Evolutionary conservation across 371 early-diverging fungal species (phyloP), one percentile per base, ranked within the genome.

Genomic region (Mortierella sp.): DNA sequence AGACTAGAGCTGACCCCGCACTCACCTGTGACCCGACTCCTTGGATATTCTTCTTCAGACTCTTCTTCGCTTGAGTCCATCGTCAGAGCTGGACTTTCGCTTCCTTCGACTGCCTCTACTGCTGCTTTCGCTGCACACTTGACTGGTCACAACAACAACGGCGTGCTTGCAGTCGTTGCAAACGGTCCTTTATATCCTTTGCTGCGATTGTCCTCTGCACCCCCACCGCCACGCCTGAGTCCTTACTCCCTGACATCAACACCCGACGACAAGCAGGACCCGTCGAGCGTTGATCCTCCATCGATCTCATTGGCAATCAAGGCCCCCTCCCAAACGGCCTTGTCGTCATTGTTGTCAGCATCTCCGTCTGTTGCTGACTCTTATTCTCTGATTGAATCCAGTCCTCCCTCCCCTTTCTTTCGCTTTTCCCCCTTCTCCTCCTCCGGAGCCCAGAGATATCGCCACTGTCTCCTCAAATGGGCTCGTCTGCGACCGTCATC

Each of bases 401-500:
- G 44, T 70, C 70, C 43, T 41, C 24, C 46, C 21, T 58, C 41
- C 49, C 38, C 73, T 60, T 73, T 46, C 48, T 29, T 27, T 51
- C 60, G 41, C 46, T 44, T 35, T 49, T 78, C 74, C 38, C 72
- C 70, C 58, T 74, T 35, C 29, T 75, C 35, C 73, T 77, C 78
- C 56, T 76, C 56, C 72, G 72, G 83, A 75, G 83, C 83, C 55
- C 76, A 79, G 76, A 76, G 75, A 79, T 68, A 71, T 73, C 65
- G 76, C 74, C 65, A 70, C 63, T 70, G 72, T 77, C 83, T 79
- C 74, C 70, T 60, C 71, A 81, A 84, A 82, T 85, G 85, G 81
- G 82, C 85, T 85, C 83, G 76, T 79, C 85, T 27, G 73, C 78
- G 63, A 88, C 91, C 65, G 87, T 93, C 83, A 89, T 93, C 49